Evolutionary conservation across 345 rosid genomes (phyloP), one percentile per base, ranked within the genome.

Genomic region (Ricinus communis): DNA sequence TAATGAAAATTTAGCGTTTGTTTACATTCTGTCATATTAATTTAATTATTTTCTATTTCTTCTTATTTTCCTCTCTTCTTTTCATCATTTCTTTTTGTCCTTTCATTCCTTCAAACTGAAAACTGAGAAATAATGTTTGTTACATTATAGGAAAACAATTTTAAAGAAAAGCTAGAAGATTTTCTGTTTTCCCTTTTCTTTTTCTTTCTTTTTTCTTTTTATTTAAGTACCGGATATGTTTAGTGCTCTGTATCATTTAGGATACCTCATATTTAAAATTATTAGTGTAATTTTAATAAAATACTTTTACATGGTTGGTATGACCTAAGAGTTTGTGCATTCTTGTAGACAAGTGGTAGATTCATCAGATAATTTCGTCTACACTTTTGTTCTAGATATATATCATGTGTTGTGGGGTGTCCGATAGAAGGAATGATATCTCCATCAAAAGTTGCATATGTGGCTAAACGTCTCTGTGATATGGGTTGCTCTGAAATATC

Each of bases 401-500:
- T 95, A 31, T 95, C 99, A 10, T 95, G 99, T 61, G 99, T 78
- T 72, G 88, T 87, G 30, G 99, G 96, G 38, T 91, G 99, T 85
- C 97, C 99, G 18, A 88, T 76, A 58, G 97, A 95, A 50, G 77
- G 77, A 73, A 40, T 19, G 4, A 27, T 73, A 14, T n/a, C 65
- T 58, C 71, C 77, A 21, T 80, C 95, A 73, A 90, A 86, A 77
- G 97, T 95, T 57, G 97, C 96, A 58, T 85, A 82, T 82, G 96
- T 91, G 71, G 97, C 96, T 33, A 91, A 86, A 82, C 91, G 82
- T 68, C 96, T 94, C 52, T 77, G 81, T 71, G 88, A 86, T 40
- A 93, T 91, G 98, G 98, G 98, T 66, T 93, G 97, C 85, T 93
- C 83, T 72, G 97, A 93, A 78, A 91, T 93, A 61, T 91, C 97